Evolutionary conservation across 208 protist species (phyloP).

Genomic region (Vickermania ingenoplastis): DNA sequence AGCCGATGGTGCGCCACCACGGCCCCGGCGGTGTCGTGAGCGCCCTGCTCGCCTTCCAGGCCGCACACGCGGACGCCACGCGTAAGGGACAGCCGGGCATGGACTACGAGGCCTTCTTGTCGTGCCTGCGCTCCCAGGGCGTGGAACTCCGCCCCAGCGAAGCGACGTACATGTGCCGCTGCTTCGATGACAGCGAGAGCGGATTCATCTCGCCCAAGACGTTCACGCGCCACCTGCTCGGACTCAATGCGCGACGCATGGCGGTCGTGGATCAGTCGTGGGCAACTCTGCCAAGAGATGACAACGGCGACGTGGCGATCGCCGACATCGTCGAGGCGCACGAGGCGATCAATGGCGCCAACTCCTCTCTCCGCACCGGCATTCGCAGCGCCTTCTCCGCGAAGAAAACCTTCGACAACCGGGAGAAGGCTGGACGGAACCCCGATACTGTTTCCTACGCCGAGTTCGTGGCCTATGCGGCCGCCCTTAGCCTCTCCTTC

Average conservation of each 20-base stretch:
- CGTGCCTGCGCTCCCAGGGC: constrained; percentile 32
- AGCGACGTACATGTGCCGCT: constrained; percentile 44
- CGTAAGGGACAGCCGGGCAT: constrained; percentile 31
- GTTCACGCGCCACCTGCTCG: constrained; percentile 73
- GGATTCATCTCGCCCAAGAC: constrained; percentile 39
- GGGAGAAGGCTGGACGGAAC: neutral
- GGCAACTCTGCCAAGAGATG: constrained; percentile 31
- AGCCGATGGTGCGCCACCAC: constrained; percentile 23
- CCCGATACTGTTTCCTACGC: constrained; percentile 18
- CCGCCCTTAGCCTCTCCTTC: constrained; percentile 44
- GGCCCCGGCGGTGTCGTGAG: constrained; percentile 36
- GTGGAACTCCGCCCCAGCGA: constrained; percentile 40
- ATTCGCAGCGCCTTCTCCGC: neutral
- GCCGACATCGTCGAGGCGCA: constrained; percentile 25
- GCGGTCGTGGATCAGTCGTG: constrained; percentile 57
- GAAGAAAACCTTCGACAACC: constrained; percentile 3
- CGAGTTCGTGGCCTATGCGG: constrained; percentile 73
- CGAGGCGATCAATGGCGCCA: neutral
- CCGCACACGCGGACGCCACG: constrained; percentile 22
- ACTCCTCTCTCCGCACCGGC: neutral
- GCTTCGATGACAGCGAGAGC: constrained; percentile 55
- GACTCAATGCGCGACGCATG: constrained; percentile 59
- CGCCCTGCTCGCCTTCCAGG: constrained; percentile 48
- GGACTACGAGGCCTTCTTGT: constrained; percentile 37
- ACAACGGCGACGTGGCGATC: constrained; percentile 17